Percentiles rank a stretch among this genome's conserved stretches.
These are phyloP conservation scores for Dipodascus albidus DNA, from an alignment of 805 yeast species.

Conservation along the genomic window DNA sequence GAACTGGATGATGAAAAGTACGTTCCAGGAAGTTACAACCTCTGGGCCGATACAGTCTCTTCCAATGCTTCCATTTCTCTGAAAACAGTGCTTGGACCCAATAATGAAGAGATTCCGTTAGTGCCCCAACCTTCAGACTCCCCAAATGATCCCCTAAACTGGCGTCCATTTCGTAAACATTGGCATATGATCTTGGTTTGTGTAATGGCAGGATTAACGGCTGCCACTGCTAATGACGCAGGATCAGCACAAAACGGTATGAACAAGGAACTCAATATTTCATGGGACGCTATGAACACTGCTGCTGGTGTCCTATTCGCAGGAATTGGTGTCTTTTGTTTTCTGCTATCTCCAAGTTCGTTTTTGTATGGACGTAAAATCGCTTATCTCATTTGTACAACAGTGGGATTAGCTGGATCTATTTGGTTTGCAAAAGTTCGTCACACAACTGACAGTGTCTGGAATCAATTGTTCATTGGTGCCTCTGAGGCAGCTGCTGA, in stretches of 20 bases:
- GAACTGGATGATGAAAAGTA: neutral
- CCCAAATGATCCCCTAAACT: conserved; percentile 59
- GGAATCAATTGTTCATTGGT: conserved; percentile 77
- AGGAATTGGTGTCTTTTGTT: conserved; percentile 55
- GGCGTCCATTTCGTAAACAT: conserved; percentile 40
- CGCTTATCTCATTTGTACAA: conserved; percentile 48
- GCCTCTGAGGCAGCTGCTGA: conserved; percentile 75
- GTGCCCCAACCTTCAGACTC: conserved; percentile 58
- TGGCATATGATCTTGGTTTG: conserved; percentile 31
- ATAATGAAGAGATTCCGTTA: conserved; percentile 34
- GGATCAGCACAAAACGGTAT: conserved; percentile 59
- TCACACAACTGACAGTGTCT: conserved; percentile 47
- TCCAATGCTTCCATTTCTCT: neutral
- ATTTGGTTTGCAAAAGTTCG: conserved; percentile 57
- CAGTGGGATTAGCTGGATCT: conserved; percentile 51
- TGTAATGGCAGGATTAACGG: conserved; percentile 35
- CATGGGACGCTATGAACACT: conserved; percentile 60
- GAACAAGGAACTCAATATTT: conserved; percentile 48
- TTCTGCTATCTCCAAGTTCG: conserved; percentile 56
- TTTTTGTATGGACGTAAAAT: conserved; percentile 59
- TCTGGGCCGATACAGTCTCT: neutral
- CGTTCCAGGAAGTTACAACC: neutral
- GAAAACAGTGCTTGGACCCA: neutral
- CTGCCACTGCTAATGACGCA: conserved; percentile 58
- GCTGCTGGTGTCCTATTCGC: conserved; percentile 72